A percentile compares a stretch with the other conserved stretches of the same genome.
Evolutionary conservation across 139 green algal species (phyloP).

Genomic region (Yamagishiella unicocca): DNA sequence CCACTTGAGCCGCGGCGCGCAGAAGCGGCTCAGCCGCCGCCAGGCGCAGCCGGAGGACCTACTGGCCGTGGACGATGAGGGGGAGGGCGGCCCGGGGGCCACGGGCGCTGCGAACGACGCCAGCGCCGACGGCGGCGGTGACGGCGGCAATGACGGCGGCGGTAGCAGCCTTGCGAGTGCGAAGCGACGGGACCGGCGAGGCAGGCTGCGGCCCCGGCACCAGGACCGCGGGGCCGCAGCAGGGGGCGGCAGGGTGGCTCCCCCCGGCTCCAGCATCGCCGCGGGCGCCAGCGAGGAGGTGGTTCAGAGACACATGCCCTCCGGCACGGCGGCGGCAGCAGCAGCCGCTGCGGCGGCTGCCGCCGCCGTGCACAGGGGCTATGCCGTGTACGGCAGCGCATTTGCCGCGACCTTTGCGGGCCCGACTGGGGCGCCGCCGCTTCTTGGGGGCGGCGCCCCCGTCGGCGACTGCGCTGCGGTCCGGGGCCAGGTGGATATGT

Average conservation of each 20-base stretch:
- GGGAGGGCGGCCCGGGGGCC: background rate
- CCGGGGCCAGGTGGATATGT: constrained; percentile 32
- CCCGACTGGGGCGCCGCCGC: background rate
- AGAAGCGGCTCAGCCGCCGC: background rate
- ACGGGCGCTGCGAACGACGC: background rate
- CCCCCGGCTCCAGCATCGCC: background rate
- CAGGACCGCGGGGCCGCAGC: no score
- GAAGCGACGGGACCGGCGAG: background rate
- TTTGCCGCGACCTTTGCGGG: background rate
- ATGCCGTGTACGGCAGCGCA: background rate
- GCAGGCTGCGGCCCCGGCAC: no score
- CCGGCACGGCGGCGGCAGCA: background rate
- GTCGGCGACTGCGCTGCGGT: background rate
- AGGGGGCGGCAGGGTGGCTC: background rate
- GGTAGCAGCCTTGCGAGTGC: background rate
- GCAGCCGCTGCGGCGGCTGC: constrained; percentile 2
- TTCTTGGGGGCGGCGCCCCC: background rate
- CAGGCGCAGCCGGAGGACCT: constrained; percentile 38
- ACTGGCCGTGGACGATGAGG: constrained; percentile 13
- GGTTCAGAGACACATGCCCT: background rate
- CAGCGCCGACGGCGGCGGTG: background rate
- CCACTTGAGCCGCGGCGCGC: background rate
- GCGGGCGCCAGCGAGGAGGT: constrained; percentile 28
- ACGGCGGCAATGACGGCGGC: background rate
- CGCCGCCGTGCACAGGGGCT: background rate